Conservation (phyloP, 2,329 filamentous ascomycete genomes). For the Knufia petricola region DNA sequence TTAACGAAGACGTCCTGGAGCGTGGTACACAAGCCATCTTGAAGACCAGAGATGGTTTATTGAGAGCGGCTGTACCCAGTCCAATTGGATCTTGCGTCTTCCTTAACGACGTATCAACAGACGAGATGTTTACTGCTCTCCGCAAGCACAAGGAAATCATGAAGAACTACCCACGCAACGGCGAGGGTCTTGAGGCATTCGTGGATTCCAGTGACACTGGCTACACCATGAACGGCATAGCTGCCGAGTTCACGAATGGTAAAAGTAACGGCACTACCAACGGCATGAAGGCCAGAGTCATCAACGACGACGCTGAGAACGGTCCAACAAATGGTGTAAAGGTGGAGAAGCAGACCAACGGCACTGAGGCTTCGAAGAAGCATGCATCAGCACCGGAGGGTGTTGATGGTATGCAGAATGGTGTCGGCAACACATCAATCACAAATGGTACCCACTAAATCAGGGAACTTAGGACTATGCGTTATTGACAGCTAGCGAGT, state of each 20-base stretch:
- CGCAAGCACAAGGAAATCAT: slow-evolving; percentile 54
- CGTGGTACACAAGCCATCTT: slow-evolving; percentile 59
- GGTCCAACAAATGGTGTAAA: slow-evolving; percentile 4
- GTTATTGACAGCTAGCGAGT: no score
- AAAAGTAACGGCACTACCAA: slow-evolving; percentile 12
- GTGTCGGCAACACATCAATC: background rate
- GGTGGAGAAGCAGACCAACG: slow-evolving; percentile 12
- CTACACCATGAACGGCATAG: slow-evolving; percentile 38
- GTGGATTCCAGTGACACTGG: slow-evolving; percentile 63
- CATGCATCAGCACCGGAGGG: slow-evolving; percentile 14
- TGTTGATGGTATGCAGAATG: slow-evolving; percentile 14
- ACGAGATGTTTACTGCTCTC: slow-evolving; percentile 54
- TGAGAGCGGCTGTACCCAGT: slow-evolving; percentile 59
- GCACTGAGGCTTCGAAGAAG: slow-evolving; percentile 11
- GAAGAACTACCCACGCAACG: slow-evolving; percentile 53
- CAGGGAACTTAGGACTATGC: background rate
- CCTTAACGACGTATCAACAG: slow-evolving; percentile 54
- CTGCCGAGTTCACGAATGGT: slow-evolving; percentile 18
- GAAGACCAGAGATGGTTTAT: slow-evolving; percentile 59
- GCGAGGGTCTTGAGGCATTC: slow-evolving; percentile 58
- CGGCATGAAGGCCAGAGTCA: slow-evolving; percentile 18
- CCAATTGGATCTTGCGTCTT: slow-evolving; percentile 59
- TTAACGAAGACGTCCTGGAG: slow-evolving; percentile 56
- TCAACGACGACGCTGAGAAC: slow-evolving; percentile 17
- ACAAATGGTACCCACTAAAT: background rate